These are phyloP conservation scores for Amanita rubescens DNA, from an alignment of 768 basidiomycete species.

Conservation along the genomic window DNA sequence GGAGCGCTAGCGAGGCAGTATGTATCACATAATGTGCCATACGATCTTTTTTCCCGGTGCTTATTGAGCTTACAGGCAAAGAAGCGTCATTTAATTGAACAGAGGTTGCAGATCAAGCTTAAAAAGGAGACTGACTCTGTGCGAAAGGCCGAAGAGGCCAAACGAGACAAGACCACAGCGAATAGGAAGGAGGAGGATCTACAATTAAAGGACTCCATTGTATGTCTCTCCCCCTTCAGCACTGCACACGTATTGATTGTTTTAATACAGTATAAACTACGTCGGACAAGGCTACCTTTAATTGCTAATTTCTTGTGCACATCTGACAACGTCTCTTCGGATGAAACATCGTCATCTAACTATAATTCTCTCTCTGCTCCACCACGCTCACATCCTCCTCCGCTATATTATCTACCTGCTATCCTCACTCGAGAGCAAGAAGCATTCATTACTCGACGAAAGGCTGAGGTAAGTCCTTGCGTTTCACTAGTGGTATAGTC, in stretches of 20 bases:
- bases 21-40: conserved; percentile 15
- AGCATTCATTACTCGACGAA: conserved; percentile 53
- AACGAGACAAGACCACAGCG: conserved; percentile 71
- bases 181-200: conserved; percentile 79
- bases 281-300: conserved; percentile 62
- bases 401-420: conserved; percentile 70
- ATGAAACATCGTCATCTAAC: conserved; percentile 27
- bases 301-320: conserved; percentile 72
- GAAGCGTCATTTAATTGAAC: conserved; percentile 77
- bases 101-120: conserved; percentile 79
- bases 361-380: conserved; percentile 36
- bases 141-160: conserved; percentile 78
- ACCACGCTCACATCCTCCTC: conserved; percentile 64
- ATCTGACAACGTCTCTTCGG: conserved; percentile 54
- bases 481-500: neutral
- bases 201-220: conserved; percentile 75
- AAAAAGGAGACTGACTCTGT: conserved; percentile 82
- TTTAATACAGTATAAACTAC: conserved; percentile 55
- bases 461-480: conserved; percentile 46
- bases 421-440: conserved; percentile 64
- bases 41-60: neutral
- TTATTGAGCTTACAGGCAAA: conserved; percentile 48
- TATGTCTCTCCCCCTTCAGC: conserved; percentile 27
- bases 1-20: conserved; percentile 81
- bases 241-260: conserved; percentile 3